phyloP scores from a whole-genome alignment of 2,329 filamentous ascomycete species.

The Aspergillus sergii region DNA sequence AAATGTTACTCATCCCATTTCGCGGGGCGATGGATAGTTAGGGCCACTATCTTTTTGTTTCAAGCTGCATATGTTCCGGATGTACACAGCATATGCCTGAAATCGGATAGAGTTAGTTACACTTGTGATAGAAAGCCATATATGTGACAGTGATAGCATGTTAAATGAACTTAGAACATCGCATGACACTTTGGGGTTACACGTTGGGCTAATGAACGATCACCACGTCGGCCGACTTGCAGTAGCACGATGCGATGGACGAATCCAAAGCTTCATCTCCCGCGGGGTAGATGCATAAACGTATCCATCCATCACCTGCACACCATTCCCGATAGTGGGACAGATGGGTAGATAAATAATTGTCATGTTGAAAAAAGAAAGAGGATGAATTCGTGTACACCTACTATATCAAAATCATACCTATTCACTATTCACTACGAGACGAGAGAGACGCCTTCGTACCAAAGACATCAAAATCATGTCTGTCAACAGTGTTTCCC shows the following conservation, averaged over 20 bases:
- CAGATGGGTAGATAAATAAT: neutral
- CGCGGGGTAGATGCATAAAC: neutral
- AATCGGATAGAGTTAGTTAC: no score
- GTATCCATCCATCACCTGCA: neutral
- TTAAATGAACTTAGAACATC: neutral
- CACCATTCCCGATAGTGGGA: neutral
- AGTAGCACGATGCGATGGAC: neutral
- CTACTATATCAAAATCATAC: neutral
- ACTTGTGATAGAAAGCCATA: neutral
- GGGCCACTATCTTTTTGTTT: neutral
- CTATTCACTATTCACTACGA: neutral
- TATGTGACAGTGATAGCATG: neutral
- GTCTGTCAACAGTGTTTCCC: neutral
- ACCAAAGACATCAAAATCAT: neutral
- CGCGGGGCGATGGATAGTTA: no score
- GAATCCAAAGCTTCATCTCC: neutral
- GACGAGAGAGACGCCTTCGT: neutral
- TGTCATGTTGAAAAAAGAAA: neutral
- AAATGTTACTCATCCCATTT: rapidly evolving
- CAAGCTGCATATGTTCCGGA: neutral
- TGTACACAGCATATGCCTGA: no score
- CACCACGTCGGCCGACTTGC: neutral
- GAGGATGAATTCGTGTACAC: neutral
- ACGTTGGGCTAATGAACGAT: neutral
- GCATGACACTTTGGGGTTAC: neutral